phyloP scores from a whole-genome alignment of 176 grass and related monocot genomes.

The Eremochloa ophiuroides region DNA sequence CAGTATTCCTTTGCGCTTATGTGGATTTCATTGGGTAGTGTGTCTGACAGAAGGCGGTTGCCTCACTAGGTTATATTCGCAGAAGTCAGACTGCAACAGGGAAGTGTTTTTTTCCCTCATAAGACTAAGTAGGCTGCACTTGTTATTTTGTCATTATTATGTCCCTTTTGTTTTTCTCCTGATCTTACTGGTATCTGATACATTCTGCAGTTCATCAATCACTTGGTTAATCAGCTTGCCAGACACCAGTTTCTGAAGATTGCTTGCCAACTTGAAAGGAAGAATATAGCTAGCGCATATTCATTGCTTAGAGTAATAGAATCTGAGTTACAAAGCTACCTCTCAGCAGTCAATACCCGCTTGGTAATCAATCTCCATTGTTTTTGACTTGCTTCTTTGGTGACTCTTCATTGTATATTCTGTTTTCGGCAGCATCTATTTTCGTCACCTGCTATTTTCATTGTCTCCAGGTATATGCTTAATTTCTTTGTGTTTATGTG shows the following conservation, averaged over 20 bases:
- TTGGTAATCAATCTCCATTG: constrained; percentile 54
- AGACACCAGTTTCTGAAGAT: constrained; percentile 93
- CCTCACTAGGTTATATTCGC: not conserved
- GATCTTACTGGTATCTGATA: not conserved
- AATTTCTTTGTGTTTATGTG: constrained; percentile 9
- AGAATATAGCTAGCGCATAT: constrained; percentile 56
- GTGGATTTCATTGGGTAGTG: constrained; percentile 2
- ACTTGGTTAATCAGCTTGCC: constrained; percentile 93
- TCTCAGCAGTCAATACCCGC: constrained; percentile 65
- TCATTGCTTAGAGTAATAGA: constrained; percentile 90
- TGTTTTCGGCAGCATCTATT: not conserved
- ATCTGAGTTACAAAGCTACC: constrained; percentile 88
- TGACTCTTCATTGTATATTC: not conserved
- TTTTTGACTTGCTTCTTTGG: not conserved
- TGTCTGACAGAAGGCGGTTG: not conserved
- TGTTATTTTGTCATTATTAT: not conserved
- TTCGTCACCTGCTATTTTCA: not conserved
- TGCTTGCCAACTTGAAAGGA: constrained; percentile 93
- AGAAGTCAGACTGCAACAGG: not conserved
- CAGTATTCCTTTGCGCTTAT: not conserved
- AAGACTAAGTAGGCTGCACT: not conserved
- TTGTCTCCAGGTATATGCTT: not conserved
- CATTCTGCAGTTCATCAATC: constrained; percentile 87
- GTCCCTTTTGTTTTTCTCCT: constrained; percentile 7
- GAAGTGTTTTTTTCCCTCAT: not conserved